These are phyloP conservation scores for Melampsora larici-populina DNA, from an alignment of 1,284 basidiomycete species.

Conservation along the genomic window DNA sequence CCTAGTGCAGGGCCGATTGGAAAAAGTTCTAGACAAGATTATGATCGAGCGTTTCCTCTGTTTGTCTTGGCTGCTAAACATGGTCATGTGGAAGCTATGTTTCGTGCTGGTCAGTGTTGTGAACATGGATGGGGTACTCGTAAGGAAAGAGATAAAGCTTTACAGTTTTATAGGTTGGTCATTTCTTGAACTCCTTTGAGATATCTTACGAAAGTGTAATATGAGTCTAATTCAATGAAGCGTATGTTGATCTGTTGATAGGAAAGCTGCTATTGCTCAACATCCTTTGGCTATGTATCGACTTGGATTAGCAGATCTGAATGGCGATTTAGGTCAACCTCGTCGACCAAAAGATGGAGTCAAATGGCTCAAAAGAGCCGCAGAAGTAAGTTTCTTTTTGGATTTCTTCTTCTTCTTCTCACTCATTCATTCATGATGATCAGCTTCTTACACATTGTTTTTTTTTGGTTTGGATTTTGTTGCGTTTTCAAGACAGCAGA, in stretches of 20 bases:
- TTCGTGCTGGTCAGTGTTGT: constrained; percentile 93
- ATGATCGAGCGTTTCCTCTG: constrained; percentile 91
- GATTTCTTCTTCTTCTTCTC: no score
- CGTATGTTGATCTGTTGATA: constrained; percentile 47
- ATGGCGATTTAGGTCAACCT: constrained; percentile 83
- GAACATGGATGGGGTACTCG: constrained; percentile 99
- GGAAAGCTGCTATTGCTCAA: constrained; percentile 82
- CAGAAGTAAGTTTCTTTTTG: constrained; percentile 69
- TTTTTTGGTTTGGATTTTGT: background rate
- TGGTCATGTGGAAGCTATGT: constrained; percentile 93
- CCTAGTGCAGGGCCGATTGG: background rate
- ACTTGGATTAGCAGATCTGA: constrained; percentile 90
- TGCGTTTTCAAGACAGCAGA: constrained; percentile 21
- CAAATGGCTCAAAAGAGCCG: constrained; percentile 95
- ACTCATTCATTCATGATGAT: background rate
- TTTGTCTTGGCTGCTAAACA: constrained; percentile 97
- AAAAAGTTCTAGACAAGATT: constrained; percentile 73
- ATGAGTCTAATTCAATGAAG: background rate
- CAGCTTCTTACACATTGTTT: background rate
- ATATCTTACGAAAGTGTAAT: no score
- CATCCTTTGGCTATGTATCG: constrained; percentile 97
- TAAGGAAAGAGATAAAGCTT: constrained; percentile 82
- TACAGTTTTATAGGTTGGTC: constrained; percentile 72
- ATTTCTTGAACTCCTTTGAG: no score
- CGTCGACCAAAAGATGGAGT: constrained; percentile 91